These are phyloP conservation scores for Tylopilus plumbeoviolaceoides DNA, from an alignment of 768 basidiomycete species.

Conservation along the genomic window DNA sequence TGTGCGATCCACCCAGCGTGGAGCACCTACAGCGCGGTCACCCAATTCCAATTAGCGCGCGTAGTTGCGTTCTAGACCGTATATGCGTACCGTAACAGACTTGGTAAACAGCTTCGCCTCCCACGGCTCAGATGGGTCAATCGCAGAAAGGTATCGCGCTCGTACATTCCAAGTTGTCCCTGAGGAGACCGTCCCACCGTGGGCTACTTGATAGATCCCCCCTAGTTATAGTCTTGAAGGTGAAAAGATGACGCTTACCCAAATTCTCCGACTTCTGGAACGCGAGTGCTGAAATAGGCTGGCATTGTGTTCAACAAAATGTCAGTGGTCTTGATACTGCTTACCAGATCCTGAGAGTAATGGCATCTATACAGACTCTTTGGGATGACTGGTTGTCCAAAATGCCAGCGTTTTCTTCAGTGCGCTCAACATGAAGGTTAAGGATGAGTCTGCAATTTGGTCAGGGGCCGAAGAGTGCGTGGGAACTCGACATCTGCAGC, in stretches of 20 bases:
- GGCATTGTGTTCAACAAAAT: background rate
- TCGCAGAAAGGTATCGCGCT: constrained; percentile 31
- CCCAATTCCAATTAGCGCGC: constrained; percentile 5
- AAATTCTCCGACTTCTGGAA: constrained; percentile 22
- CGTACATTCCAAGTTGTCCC: constrained; percentile 8
- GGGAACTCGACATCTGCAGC: background rate
- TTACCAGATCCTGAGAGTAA: constrained; percentile 27
- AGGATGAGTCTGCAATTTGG: background rate
- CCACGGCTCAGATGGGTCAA: no score
- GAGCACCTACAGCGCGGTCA: constrained; percentile 25
- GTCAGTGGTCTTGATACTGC: background rate
- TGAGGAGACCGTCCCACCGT: constrained; percentile 20
- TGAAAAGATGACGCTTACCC: constrained; percentile 12
- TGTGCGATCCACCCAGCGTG: constrained; percentile 31
- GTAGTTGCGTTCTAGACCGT: background rate
- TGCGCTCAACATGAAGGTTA: constrained; percentile 5
- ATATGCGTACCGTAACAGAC: constrained; percentile 26
- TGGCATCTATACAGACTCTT: background rate
- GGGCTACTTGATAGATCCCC: constrained; percentile 9
- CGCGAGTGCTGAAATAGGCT: constrained; percentile 30
- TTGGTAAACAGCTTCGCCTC: constrained; percentile 22
- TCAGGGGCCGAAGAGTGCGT: background rate
- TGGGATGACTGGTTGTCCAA: background rate
- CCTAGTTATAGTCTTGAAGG: background rate
- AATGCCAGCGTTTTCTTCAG: constrained; percentile 8